Evolutionary conservation across 208 protist species (phyloP).

Genomic region (Herpetomonas tarakana): DNA sequence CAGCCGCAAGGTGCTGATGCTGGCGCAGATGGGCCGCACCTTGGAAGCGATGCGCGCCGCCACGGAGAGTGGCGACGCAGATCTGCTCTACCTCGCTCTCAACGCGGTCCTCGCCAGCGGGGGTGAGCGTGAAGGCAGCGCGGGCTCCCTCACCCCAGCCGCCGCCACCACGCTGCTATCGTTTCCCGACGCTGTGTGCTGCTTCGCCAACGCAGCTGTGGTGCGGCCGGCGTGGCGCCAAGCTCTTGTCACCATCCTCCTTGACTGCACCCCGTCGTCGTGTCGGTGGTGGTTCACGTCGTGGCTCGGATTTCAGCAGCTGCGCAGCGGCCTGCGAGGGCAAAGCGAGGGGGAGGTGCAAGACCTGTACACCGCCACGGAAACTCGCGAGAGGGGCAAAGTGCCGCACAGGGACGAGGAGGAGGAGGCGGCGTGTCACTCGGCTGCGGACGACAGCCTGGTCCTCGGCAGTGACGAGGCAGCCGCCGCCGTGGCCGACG

Average conservation of each 20-base stretch:
- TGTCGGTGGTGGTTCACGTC: neutral
- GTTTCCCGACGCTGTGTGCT: constrained; percentile 8
- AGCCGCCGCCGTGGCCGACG: neutral
- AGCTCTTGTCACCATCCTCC: constrained; percentile 1
- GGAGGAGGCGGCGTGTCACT: too few relatives aligned
- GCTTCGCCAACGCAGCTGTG: constrained; percentile 7
- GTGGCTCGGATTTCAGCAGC: neutral
- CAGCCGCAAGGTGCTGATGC: constrained; percentile 25
- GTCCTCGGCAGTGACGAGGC: neutral
- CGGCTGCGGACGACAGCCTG: too few relatives aligned
- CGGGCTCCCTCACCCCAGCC: neutral
- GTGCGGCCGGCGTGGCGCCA: constrained; percentile 13
- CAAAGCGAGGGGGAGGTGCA: constrained; percentile 1
- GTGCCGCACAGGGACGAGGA: neutral
- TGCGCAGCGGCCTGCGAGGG: constrained; percentile 2
- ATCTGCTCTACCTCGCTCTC: constrained; percentile 40
- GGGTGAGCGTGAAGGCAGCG: neutral
- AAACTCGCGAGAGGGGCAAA: neutral
- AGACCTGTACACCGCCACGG: neutral
- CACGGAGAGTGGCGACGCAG: constrained; percentile 21
- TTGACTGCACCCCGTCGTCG: neutral
- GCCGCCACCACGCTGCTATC: neutral
- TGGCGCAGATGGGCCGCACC: constrained; percentile 27
- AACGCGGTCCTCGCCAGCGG: constrained; percentile 15
- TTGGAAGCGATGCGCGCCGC: constrained; percentile 24